Base-by-base conservation (phyloP, 1,284 basidiomycete species). In the Omphalotus olearius region DNA sequence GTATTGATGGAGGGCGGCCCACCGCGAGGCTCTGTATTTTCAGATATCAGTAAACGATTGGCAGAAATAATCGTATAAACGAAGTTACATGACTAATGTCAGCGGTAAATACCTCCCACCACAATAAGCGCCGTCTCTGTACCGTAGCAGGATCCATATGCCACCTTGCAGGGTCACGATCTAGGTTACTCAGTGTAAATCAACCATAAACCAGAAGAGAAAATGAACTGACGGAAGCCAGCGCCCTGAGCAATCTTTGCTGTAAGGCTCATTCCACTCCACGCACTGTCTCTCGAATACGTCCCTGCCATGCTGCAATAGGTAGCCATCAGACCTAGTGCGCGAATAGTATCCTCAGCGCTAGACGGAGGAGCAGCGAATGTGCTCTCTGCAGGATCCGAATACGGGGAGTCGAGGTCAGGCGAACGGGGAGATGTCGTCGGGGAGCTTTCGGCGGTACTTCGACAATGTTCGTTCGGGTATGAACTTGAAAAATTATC, bases 111-210 rank as follows among this genome's bases (percentile, higher is more conserved):
- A 79, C 67, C 58, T 80, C 78, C 78, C 78, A 80, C 56, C 78
- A 79, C 13, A 80, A 58, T 30, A 68, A 72, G 23, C 78, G 62
- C 28, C 78, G 64, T 44, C 65, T 67, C 52, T 79, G 73, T 0
- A 76, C 74, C 9, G 70, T 74, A 41, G 64, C 62, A 1, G 71
- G 59, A 51, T 72, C 72, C 67, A 76, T 68, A 44, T 72, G 67
- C 78, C 77, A 80, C 52, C 74, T 63, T 17, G 76, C 70, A 52
- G 74, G 73, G 60, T 80, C 78, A 6, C 78, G 71, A 65, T 80
- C 78, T 80, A 45, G 4, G 11, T 17, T 2, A 20, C 2, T 33
- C 30, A 37, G 4, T 20, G 23, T 37, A 28, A 28, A 26, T 14
- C 13, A 25, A 18, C 5, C 14, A 17, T 14, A 26, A 47, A 14